Percentiles rank a stretch among this genome's conserved stretches.
These are phyloP conservation scores for Zymoseptoria crescenta DNA, from an alignment of 2,329 filamentous ascomycete genomes.

Conservation along the genomic window DNA sequence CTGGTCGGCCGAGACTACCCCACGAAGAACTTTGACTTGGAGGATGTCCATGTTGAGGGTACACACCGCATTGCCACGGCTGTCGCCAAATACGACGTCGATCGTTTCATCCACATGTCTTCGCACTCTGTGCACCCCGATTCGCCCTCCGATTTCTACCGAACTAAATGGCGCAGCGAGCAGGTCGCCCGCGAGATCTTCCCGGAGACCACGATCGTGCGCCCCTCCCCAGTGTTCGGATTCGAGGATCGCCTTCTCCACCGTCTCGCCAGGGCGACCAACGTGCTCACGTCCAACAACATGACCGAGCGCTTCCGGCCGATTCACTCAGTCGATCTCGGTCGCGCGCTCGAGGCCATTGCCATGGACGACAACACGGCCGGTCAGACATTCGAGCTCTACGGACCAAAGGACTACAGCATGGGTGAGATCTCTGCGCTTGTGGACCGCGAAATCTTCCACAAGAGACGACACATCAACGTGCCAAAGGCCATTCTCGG, in stretches of 20 bases:
- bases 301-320: slow-evolving; percentile 88
- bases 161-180: slow-evolving; percentile 82
- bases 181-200: slow-evolving; percentile 78
- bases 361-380: slow-evolving; percentile 84
- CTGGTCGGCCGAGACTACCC: slow-evolving; percentile 89
- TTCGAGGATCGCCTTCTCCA: slow-evolving; percentile 90
- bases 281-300: slow-evolving; percentile 83
- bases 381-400: slow-evolving; percentile 87
- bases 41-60: slow-evolving; percentile 89
- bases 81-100: slow-evolving; percentile 94
- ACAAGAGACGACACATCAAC: slow-evolving; percentile 84
- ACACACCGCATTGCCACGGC: slow-evolving; percentile 87
- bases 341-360: slow-evolving; percentile 80
- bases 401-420: slow-evolving; percentile 86
- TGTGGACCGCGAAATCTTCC: slow-evolving; percentile 87
- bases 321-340: slow-evolving; percentile 89
- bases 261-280: slow-evolving; percentile 70
- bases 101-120: slow-evolving; percentile 93
- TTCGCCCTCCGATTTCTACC: slow-evolving; percentile 81
- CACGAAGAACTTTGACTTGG: slow-evolving; percentile 95
- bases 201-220: slow-evolving; percentile 93
- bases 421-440: slow-evolving; percentile 78
- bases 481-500: slow-evolving; percentile 74
- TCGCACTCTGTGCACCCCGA: slow-evolving; percentile 80
- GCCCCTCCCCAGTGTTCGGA: slow-evolving; percentile 87